phyloP scores from a whole-genome alignment of 208 protist genomes.

The Acanthamoeba divionensis region DNA sequence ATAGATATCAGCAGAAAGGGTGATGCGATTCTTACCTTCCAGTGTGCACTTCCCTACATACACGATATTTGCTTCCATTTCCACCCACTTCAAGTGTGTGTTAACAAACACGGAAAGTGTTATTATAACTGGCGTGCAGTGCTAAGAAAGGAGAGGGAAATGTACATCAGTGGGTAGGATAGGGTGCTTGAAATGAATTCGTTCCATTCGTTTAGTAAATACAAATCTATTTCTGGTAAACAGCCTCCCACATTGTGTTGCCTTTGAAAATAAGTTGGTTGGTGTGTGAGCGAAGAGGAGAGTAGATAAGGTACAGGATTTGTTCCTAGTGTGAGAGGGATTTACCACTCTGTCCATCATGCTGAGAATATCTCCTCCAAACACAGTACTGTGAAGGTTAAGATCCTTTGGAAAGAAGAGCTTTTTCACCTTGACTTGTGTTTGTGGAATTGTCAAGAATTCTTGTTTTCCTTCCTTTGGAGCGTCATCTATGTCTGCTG shows the following conservation, averaged over 20 bases:
- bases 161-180: constrained; percentile 1
- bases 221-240: constrained; percentile 18
- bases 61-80: not conserved
- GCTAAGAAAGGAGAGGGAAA: not conserved
- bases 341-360: constrained; percentile 16
- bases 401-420: constrained; percentile 40
- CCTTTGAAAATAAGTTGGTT: not conserved
- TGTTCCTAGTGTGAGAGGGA: not conserved
- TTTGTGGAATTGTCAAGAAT: constrained; percentile 18
- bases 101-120: not conserved
- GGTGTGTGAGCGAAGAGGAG: too few species aligned
- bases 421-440: constrained; percentile 4
- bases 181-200: constrained; percentile 21
- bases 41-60: constrained; percentile 33
- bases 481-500: not conserved
- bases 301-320: too few species aligned
- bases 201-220: constrained; percentile 34
- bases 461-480: constrained; percentile 10
- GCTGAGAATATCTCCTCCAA: constrained; percentile 1
- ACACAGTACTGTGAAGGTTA: constrained; percentile 20
- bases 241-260: constrained; percentile 1
- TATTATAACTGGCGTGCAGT: not conserved
- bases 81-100: not conserved
- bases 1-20: not conserved
- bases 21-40: not conserved